Evolutionary conservation across 305 asterid species (phyloP), one percentile per base, ranked within the genome.

Genomic region (Fraxinus angustifolia): DNA sequence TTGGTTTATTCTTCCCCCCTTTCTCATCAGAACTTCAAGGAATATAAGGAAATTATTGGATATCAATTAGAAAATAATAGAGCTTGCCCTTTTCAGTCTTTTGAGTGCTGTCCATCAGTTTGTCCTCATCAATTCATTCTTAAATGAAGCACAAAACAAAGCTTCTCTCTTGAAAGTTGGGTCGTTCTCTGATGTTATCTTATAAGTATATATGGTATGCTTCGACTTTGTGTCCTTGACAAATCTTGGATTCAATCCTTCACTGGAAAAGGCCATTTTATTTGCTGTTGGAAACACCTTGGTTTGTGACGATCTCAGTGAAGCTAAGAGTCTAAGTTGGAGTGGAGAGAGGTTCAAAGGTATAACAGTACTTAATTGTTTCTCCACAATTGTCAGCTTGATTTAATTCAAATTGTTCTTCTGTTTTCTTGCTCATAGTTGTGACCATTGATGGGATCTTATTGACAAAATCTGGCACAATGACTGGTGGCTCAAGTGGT

Each of bases 401-500:
- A 83, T 79, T 71, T 70, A 30, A 75, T 83, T 73, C 72, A 76
- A 36, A n/a, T 72, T 31, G 21, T 33, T 67, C 80, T 70, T 68
- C 73, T 77, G 28, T 78, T 80, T 71, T 79, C 36, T 79, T 56
- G 86, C 77, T 68, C 85, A 87, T 87, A 96, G 99, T 96, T 88
- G 99, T 96, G 87, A 96, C 99, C 73, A 90, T 91, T 85, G 97
- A 96, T 83, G 98, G 99, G 82, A 94, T 90, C 86, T 88, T 96
- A 83, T 83, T 94, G 91, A 83, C 98, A 78, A 96, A 96, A 82
- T 94, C 99, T 83, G 99, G 99, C 81, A 96, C 99, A 76, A 96
- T 96, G 99, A 96, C 99, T 82, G 99, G 99, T 81, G 99, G 99
- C 84, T 90, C 98, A 76, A 96, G 98, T 83, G 97, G 97, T 21